Evolutionary conservation across 352 stramenopile species (phyloP), one percentile per base, ranked within the genome.

Genomic region (Thraustochytrium striatum): DNA sequence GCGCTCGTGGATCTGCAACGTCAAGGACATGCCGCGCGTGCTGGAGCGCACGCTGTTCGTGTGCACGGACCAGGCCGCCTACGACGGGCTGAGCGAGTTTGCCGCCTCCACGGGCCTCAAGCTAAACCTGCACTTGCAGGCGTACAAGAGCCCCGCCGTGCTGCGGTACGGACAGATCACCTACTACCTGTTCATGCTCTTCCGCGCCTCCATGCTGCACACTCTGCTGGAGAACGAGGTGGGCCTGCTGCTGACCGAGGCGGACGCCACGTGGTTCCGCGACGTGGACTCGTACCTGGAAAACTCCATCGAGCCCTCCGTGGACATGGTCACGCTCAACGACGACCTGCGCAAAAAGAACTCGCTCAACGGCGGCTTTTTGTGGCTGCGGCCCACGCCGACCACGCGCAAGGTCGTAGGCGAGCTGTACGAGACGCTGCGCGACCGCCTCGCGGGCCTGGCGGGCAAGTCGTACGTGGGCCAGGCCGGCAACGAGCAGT

Each of bases 121-220:
- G 9, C 33, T 62, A n/a, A 62, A 38, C 25, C 9, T 62, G 25
- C 55, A 62, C 55, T 62, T 62, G 55, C 25, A 62, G 55, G 55
- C 16, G 55, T n/a, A 62, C 55, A 25, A 62, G n/a, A 16, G 9
- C 25, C 55, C 55, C 9, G n/a, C 9, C 9, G 55, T 25, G 55
- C 16, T 62, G 55, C 25, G 25, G 55, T 62, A 62, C 55, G 55
- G 55, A 9, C 25, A 25, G 9, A 9, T 62, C 9, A 62, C 9
- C 55, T 62, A 62, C 55, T 62, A 62, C n/a, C 9, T 9, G 25
- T 62, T 62, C 25, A 62, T 62, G 9, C 55, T 62, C 9, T 62
- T 25, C 33, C 55, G 55, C 55, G 55, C 33, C 25, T 9, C 25
- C 9, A 62, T 62, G 9, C 55, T 62, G 25, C 9, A 62, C 9